Percentiles rank a stretch among this genome's conserved stretches.
Conservation (phyloP, 768 basidiomycete genomes). For the Agrocybe praecox region DNA sequence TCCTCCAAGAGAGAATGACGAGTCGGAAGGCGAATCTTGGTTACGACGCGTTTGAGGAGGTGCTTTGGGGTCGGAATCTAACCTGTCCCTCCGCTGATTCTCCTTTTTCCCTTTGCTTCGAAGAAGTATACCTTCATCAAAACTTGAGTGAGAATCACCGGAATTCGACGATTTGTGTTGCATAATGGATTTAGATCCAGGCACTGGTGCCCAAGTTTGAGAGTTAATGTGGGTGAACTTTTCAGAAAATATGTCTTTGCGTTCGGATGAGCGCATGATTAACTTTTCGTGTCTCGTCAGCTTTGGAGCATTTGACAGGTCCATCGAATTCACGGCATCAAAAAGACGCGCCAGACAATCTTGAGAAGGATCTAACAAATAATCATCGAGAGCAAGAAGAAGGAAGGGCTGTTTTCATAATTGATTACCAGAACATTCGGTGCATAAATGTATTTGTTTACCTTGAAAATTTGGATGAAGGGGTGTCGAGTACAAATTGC, state of each 20-base stretch:
- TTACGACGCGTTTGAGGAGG: conserved; percentile 27
- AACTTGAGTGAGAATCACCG: conserved; percentile 65
- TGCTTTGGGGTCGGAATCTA: conserved; percentile 38
- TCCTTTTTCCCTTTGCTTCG: conserved; percentile 38
- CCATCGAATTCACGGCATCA: conserved; percentile 92
- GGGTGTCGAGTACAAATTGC: conserved; percentile 93
- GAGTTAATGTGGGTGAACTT: conserved; percentile 56
- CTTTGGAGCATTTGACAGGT: conserved; percentile 75
- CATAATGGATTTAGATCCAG: conserved; percentile 26
- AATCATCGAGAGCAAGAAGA: conserved; percentile 93
- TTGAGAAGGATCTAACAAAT: conserved; percentile 86
- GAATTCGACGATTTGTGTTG: conserved; percentile 56
- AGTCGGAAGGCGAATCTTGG: conserved; percentile 65
- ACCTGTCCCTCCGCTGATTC: conserved; percentile 26
- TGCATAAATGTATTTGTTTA: conserved; percentile 26
- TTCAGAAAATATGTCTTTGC: conserved; percentile 91
- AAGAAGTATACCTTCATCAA: conserved; percentile 67
- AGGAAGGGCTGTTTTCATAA: conserved; percentile 72
- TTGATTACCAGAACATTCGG: neutral
- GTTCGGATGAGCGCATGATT: conserved; percentile 86
- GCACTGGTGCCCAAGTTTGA: conserved; percentile 25
- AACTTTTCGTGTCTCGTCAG: conserved; percentile 84
- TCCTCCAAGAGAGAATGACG: conserved; percentile 76
- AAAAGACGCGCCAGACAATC: conserved; percentile 90
- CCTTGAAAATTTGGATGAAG: conserved; percentile 96